These are phyloP conservation scores for Epicoccum sorghinum DNA, from an alignment of 2,329 filamentous ascomycete species.

Conservation along the genomic window DNA sequence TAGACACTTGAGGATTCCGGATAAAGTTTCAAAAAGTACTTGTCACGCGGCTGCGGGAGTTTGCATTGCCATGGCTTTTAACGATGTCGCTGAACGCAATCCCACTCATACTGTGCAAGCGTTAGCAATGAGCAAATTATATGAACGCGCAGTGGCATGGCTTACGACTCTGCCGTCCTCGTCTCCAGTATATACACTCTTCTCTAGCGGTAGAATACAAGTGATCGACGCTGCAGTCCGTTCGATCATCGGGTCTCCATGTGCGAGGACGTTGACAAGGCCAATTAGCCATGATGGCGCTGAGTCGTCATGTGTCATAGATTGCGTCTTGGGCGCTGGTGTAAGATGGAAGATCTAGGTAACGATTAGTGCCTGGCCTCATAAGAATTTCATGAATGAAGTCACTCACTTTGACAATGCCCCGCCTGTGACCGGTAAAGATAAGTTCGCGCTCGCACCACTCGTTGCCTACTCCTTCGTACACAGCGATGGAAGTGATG, in stretches of 20 bases:
- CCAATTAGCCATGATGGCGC: slow-evolving; percentile 69
- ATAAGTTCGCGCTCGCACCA: slow-evolving; percentile 87
- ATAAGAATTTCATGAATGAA: background rate
- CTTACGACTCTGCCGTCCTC: slow-evolving; percentile 79
- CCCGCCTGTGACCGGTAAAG: slow-evolving; percentile 85
- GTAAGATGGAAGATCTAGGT: slow-evolving; percentile 62
- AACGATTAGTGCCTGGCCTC: slow-evolving; percentile 32
- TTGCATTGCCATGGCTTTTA: background rate
- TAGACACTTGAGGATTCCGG: too few species aligned
- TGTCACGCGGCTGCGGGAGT: too few species aligned
- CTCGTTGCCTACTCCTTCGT: slow-evolving; percentile 88
- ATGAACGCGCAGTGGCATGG: slow-evolving; percentile 12
- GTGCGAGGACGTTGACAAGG: slow-evolving; percentile 80
- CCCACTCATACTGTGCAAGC: slow-evolving; percentile 60
- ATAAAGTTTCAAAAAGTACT: too few species aligned
- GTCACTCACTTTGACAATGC: slow-evolving; percentile 71
- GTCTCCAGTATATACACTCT: slow-evolving; percentile 89
- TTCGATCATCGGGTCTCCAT: slow-evolving; percentile 68
- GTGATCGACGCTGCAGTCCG: slow-evolving; percentile 68
- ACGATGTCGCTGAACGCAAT: slow-evolving; percentile 51
- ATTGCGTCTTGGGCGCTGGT: slow-evolving; percentile 56
- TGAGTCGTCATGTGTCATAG: background rate
- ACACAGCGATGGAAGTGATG: slow-evolving; percentile 85
- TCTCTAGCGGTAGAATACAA: slow-evolving; percentile 82
- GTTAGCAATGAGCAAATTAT: slow-evolving; percentile 5